Evolutionary conservation across 768 basidiomycete species (phyloP), one percentile per base, ranked within the genome.

Genomic region (Boletus reticulatus): DNA sequence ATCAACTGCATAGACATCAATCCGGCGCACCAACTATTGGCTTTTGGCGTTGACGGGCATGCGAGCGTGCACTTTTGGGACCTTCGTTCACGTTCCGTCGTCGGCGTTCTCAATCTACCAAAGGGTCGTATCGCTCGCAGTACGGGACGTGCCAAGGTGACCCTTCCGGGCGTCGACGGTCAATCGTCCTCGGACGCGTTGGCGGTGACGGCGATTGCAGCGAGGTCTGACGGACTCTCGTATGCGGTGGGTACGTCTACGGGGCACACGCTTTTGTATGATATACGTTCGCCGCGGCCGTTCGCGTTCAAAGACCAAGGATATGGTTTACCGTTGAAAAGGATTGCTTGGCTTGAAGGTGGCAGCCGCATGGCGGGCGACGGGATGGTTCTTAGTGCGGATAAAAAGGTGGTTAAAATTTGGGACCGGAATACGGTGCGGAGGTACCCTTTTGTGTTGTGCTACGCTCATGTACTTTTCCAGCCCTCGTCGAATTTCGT

Each of bases 11-110:
- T 98, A 50, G 94, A 99, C 69, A 82, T 98, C 64, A 98, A 98
- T 69, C 84, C 92, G 4, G 89, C 88, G 3, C 97, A 99, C 66
- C 92, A 95, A 31, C 77, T 98, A 1, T 81, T 94, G 62, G 84
- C 87, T 4, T 94, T 98, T 64, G 97, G 95, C 5, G 75, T 93
- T 3, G 95, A 98, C 56, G 92, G 89, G 4, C 81, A 82, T 56
- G 91, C 93, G 17, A 84, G 88, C 4, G 89, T 94, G 41, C 94
- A 98, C 70, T 92, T 99, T 65, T 99, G 95, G 94, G 97, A 99
- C 72, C 91, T 87, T 5, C 82, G 97, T 44, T 92, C 93, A 31
- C 79, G 95, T 16, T 75, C 84, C 0, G 72, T 81, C 29, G 89
- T 93, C 0, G 94, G 92, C 0, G 72, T 83, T 4, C 76, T 97